Base-by-base conservation (phyloP, 2,329 filamentous ascomycete species). In the Colletotrichum acutatum region DNA sequence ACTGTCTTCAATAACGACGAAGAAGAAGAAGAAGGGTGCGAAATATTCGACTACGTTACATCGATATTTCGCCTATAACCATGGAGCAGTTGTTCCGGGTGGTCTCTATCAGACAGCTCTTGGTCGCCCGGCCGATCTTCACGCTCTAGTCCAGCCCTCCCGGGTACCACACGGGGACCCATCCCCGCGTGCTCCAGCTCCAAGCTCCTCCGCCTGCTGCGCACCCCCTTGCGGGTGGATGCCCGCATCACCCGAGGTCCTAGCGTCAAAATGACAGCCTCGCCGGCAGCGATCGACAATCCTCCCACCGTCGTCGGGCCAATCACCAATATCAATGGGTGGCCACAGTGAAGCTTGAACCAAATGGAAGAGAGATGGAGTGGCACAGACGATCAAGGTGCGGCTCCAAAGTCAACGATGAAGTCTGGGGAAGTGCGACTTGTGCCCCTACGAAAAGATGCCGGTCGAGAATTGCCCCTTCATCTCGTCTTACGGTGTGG, bases 211-310 rank as follows among this genome's bases (percentile, higher is more conserved):
- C 49, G 53, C 42, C 42, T 46, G 42, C 42, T 19, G 42, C 19
- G 49, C 49, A 58, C 65, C 57, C 57, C 52, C 37, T 58, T 68
- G 52, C 59, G 53, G 53, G 69, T 59, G 69, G 65, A 59, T 72
- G 66, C 66, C 66, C 69, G 66, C 69, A 64, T 63, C 59, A 64
- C 69, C 66, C 66, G 69, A 72, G 59, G 66, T 64, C 69, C 34
- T 72, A 72, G 69, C 69, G 66, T n/a, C 59, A 26, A 72, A 69
- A 58, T 63, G 65, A 62, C 58, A 72, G 58, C 69, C 69, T 69
- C 58, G 69, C 52, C 69, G 58, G 58, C 59, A 69, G 66, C 30
- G 66, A 72, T 72, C 69, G 65, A 63, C 65, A 28, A 68, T 53
- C 57, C 59, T 37, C 52, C 49, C 22, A 12, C 34, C 26, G 46